phyloP scores from a whole-genome alignment of 768 basidiomycete species.

The Hericium coralloides region DNA sequence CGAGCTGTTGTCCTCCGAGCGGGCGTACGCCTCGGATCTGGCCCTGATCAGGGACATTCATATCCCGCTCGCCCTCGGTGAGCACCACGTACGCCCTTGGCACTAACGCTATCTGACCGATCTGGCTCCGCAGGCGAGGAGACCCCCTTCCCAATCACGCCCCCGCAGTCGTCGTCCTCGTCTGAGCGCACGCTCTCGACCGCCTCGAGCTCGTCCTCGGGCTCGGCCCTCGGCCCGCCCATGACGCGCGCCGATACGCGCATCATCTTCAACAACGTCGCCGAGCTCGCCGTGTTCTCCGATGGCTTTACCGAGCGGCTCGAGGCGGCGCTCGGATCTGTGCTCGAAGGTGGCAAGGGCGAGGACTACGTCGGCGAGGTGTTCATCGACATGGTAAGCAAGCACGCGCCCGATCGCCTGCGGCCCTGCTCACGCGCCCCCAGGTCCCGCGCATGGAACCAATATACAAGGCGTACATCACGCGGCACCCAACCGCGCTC shows the following conservation, averaged over 20 bases:
- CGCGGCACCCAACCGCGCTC: slow-evolving; percentile 66
- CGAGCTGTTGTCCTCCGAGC: slow-evolving; percentile 71
- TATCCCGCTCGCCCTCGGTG: slow-evolving; percentile 71
- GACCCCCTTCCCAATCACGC: slow-evolving; percentile 27
- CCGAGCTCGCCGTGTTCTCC: slow-evolving; percentile 64
- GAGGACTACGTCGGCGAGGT: slow-evolving; percentile 62
- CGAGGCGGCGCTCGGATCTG: slow-evolving; percentile 55
- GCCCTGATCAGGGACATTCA: slow-evolving; percentile 71
- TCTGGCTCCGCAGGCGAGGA: slow-evolving; percentile 26
- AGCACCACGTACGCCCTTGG: slow-evolving; percentile 20
- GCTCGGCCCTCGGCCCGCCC: slow-evolving; percentile 32
- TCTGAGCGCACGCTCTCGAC: slow-evolving; percentile 41
- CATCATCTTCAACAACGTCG: slow-evolving; percentile 70
- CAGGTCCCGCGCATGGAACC: slow-evolving; percentile 65
- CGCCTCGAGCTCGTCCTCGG: slow-evolving; percentile 37
- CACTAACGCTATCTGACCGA: not conserved
- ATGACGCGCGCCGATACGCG: slow-evolving; percentile 65
- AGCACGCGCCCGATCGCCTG: not conserved
- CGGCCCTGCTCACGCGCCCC: slow-evolving; percentile 1
- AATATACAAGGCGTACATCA: slow-evolving; percentile 75
- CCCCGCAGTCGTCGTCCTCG: slow-evolving; percentile 33
- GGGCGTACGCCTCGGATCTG: slow-evolving; percentile 78
- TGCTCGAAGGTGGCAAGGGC: slow-evolving; percentile 55
- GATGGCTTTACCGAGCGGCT: slow-evolving; percentile 57
- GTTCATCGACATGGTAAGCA: slow-evolving; percentile 60